phyloP scores from a whole-genome alignment of 2,329 filamentous ascomycete genomes.

The Trichoderma sp. region DNA sequence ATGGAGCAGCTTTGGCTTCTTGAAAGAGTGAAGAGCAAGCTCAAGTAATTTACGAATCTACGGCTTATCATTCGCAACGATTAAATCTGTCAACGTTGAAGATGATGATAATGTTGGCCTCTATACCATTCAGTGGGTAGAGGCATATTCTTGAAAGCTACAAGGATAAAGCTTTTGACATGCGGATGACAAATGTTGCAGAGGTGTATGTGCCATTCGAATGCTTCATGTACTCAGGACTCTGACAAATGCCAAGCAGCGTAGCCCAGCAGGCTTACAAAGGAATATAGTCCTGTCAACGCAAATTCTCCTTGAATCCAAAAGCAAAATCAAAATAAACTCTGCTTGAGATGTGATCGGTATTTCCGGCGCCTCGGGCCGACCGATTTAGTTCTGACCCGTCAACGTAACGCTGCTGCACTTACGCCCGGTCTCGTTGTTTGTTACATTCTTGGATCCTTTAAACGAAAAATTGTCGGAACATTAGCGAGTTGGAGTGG shows the following conservation, averaged over 20 bases:
- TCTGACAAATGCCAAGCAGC: not conserved
- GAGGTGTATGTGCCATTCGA: not conserved
- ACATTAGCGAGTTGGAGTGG: too few relatives aligned
- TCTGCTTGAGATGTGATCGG: not conserved
- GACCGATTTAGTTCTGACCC: not conserved
- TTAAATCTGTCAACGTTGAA: not conserved
- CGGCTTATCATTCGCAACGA: not conserved
- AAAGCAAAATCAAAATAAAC: not conserved
- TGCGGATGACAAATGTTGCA: not conserved
- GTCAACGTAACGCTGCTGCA: not conserved
- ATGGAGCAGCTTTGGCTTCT: not conserved
- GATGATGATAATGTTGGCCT: not conserved
- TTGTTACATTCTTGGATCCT: not conserved
- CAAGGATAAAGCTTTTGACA: not conserved
- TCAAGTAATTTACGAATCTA: not conserved
- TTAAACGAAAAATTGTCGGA: not conserved
- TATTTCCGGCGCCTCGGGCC: not conserved
- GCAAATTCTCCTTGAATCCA: not conserved
- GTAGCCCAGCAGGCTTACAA: not conserved
- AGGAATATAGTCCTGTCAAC: not conserved
- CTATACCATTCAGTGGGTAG: rapidly evolving
- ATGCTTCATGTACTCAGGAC: too few relatives aligned
- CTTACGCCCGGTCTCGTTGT: not conserved
- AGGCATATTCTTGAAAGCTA: not conserved
- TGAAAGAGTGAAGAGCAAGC: not conserved